Evolutionary conservation across 495 filamentous ascomycete species (phyloP).

Genomic region (Trichoderma virens): DNA sequence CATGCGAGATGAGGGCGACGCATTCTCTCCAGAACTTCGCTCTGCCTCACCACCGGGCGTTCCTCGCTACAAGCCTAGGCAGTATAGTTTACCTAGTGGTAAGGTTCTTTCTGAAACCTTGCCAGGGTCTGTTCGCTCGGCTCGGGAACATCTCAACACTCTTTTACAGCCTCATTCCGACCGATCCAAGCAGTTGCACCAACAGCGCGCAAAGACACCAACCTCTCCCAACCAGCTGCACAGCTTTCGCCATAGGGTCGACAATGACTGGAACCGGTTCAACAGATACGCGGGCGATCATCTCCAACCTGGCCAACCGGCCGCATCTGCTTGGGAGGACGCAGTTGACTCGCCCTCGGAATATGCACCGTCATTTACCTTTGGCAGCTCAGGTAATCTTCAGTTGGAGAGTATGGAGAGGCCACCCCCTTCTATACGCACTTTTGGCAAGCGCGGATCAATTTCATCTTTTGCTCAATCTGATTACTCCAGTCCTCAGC

Average conservation of each 20-base stretch:
- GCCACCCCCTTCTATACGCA: not conserved
- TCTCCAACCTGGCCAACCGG: not conserved
- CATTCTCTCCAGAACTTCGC: not conserved
- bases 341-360: not conserved
- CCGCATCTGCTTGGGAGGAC: not conserved
- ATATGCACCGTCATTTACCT: not conserved
- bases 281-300: not conserved
- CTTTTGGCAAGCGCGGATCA: not conserved
- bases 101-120: not conserved
- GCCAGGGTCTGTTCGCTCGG: not conserved
- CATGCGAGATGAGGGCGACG: not conserved
- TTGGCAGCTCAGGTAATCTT: not conserved
- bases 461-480: not conserved
- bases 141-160: not conserved
- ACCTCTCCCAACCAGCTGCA: not conserved
- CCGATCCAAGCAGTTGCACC: not conserved
- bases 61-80: constrained; percentile 4
- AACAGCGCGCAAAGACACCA: not conserved
- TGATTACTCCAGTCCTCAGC: not conserved
- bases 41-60: not conserved
- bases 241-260: not conserved
- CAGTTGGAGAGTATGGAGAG: not conserved
- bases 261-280: not conserved
- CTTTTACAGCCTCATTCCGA: not conserved
- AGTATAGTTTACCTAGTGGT: not conserved